A percentile compares a stretch with the other conserved stretches of the same genome.
These are phyloP conservation scores for Acanthochlamys bracteata DNA, from an alignment of 106 monocot species.

Conservation along the genomic window DNA sequence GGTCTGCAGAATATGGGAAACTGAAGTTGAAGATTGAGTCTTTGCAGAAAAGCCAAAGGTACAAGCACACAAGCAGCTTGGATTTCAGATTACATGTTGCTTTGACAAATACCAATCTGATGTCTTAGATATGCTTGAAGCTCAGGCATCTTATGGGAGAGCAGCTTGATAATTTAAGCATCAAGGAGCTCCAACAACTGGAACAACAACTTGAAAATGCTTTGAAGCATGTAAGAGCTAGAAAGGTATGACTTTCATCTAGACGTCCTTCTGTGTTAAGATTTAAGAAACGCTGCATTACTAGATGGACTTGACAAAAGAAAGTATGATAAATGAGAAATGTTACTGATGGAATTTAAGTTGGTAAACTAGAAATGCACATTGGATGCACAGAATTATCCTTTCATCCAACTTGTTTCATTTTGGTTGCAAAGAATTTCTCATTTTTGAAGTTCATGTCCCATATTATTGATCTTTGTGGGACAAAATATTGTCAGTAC, in stretches of 20 bases:
- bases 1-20: conserved; percentile 26
- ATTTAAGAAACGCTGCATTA: background rate
- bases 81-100: background rate
- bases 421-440: background rate
- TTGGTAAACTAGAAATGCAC: too few species aligned
- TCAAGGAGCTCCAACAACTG: conserved; percentile 42
- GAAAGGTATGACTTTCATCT: conserved; percentile 24
- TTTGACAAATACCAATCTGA: too few species aligned
- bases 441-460: background rate
- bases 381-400: background rate
- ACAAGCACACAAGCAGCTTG: background rate
- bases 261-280: background rate
- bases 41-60: conserved; percentile 56
- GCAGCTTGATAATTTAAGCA: conserved; percentile 27
- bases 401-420: background rate
- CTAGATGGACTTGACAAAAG: background rate
- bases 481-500: too few species aligned
- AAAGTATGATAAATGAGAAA: background rate
- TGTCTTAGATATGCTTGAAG: background rate
- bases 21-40: conserved; percentile 40
- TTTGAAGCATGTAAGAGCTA: conserved; percentile 39
- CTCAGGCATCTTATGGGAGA: conserved; percentile 49
- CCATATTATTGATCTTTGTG: background rate
- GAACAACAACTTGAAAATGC: conserved; percentile 48
- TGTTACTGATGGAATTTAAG: background rate